These are phyloP conservation scores for Tolypocladium tropicale DNA, from an alignment of 2,329 filamentous ascomycete genomes.

Conservation along the genomic window DNA sequence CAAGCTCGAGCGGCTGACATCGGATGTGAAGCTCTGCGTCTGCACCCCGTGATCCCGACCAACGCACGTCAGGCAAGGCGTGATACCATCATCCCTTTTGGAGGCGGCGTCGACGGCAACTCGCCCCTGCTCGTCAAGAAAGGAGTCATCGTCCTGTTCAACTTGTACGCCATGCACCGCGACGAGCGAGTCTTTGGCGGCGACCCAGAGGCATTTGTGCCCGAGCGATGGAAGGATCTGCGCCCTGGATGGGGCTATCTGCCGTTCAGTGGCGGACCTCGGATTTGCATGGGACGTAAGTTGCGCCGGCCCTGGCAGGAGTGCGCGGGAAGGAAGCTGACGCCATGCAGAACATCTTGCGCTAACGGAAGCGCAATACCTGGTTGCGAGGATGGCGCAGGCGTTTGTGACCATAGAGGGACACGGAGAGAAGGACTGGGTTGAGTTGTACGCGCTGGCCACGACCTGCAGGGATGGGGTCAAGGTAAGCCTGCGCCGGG, in stretches of 20 bases:
- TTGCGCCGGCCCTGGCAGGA: neutral
- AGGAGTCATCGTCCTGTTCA: constrained; percentile 33
- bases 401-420: constrained; percentile 17
- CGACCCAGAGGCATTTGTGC: constrained; percentile 26
- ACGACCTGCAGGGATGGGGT: constrained; percentile 23
- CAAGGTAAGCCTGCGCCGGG: constrained; percentile 7
- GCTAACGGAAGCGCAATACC: constrained; percentile 21
- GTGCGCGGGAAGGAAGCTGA: neutral
- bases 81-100: constrained; percentile 39
- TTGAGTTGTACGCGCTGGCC: constrained; percentile 22
- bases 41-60: constrained; percentile 38
- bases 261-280: constrained; percentile 34
- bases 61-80: constrained; percentile 27
- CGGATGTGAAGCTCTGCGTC: constrained; percentile 28
- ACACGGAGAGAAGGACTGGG: constrained; percentile 18
- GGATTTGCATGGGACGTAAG: constrained; percentile 34
- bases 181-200: constrained; percentile 24
- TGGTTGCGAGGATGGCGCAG: constrained; percentile 24
- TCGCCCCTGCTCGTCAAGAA: constrained; percentile 38
- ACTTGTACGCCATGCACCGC: constrained; percentile 31
- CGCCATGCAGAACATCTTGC: constrained; percentile 22
- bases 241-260: constrained; percentile 31
- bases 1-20: neutral
- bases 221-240: constrained; percentile 29
- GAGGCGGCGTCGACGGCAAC: constrained; percentile 37